These are phyloP conservation scores for Pseudopithomyces chartarum DNA, from an alignment of 2,329 filamentous ascomycete genomes.

Conservation along the genomic window DNA sequence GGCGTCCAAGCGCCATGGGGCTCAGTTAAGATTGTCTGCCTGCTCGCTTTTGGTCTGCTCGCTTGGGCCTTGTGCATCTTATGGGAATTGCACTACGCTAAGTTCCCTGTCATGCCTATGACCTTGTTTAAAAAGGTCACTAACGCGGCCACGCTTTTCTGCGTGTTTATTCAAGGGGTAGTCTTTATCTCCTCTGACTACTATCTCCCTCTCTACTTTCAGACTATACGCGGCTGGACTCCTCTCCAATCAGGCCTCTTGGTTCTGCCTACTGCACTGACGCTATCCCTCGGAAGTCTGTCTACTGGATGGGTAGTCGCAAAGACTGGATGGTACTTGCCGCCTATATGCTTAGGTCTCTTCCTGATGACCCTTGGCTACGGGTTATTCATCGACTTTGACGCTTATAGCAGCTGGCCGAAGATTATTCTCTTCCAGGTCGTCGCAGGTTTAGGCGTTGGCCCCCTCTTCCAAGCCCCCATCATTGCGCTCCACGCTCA, in stretches of 20 bases:
- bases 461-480: constrained; percentile 57
- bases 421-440: constrained; percentile 53
- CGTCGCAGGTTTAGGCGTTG: constrained; percentile 54
- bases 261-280: constrained; percentile 59
- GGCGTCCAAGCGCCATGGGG: constrained; percentile 60
- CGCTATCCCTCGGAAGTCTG: constrained; percentile 48
- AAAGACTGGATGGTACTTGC: constrained; percentile 43
- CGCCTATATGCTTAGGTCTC: constrained; percentile 17
- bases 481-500: constrained; percentile 53
- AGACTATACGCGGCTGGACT: constrained; percentile 63
- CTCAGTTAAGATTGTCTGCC: constrained; percentile 59
- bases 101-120: constrained; percentile 70
- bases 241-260: constrained; percentile 62
- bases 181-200: constrained; percentile 59
- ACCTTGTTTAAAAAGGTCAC: constrained; percentile 62
- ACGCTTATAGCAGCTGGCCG: constrained; percentile 1
- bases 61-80: constrained; percentile 60
- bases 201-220: constrained; percentile 74
- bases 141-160: constrained; percentile 61
- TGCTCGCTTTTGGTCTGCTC: constrained; percentile 57
- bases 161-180: constrained; percentile 55
- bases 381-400: constrained; percentile 21
- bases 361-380: constrained; percentile 16
- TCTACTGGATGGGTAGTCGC: constrained; percentile 49
- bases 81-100: constrained; percentile 67